These are phyloP conservation scores for Neospermospora avenae DNA, from an alignment of 2,329 filamentous ascomycete species.

Conservation along the genomic window DNA sequence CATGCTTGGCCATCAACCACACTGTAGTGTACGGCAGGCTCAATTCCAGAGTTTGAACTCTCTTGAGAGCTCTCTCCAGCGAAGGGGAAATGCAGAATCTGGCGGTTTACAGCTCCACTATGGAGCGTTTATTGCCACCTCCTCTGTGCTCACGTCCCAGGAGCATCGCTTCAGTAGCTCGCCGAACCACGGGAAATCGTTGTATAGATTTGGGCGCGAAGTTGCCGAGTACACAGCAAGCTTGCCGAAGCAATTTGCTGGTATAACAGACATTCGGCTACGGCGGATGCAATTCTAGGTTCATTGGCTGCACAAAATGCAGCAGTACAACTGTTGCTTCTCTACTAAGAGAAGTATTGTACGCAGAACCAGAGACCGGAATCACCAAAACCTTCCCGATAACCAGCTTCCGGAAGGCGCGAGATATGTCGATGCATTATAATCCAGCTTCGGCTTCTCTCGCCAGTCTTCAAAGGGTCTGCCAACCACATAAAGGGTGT, in stretches of 20 bases:
- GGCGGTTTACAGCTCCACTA: neutral
- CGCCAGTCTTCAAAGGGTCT: constrained; percentile 14
- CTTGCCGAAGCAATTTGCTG: neutral
- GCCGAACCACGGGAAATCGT: neutral
- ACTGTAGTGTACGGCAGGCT: neutral
- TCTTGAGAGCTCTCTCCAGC: neutral
- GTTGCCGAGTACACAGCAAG: neutral
- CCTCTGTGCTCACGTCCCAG: neutral
- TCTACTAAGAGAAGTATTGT: neutral
- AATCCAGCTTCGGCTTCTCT: neutral
- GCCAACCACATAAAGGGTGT: constrained; percentile 20
- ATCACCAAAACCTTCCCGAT: neutral
- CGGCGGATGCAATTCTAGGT: neutral
- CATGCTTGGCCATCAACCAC: neutral
- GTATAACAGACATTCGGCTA: neutral
- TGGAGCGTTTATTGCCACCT: neutral
- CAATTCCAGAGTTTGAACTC: neutral
- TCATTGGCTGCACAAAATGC: neutral
- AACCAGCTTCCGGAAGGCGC: neutral
- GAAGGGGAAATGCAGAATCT: neutral
- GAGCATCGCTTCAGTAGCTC: neutral
- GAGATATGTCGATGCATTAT: neutral
- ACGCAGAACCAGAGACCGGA: neutral
- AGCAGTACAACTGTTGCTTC: neutral
- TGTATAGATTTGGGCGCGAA: neutral